Evolutionary conservation across 768 basidiomycete genomes (phyloP).

Genomic region (Amanita pseudoporphyria): DNA sequence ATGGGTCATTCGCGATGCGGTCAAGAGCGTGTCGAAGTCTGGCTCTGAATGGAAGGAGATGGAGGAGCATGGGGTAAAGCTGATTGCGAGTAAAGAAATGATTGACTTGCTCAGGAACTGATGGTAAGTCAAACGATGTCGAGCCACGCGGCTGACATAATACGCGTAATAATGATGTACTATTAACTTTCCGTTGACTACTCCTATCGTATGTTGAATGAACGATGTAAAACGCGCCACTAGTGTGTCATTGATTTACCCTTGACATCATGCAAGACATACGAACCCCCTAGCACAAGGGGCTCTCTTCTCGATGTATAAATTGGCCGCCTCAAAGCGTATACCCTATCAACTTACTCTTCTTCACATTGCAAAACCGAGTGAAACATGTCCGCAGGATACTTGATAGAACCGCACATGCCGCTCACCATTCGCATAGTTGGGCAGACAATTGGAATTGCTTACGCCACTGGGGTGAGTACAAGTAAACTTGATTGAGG

Average conservation of each 20-base stretch:
- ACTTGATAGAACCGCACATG: not conserved
- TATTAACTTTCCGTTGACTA: no score
- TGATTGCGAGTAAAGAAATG: constrained; percentile 16
- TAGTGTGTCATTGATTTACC: no score
- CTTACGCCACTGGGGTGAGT: not conserved
- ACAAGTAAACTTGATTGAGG: not conserved
- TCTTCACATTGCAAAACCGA: not conserved
- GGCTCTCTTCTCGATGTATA: no score
- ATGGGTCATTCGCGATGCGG: constrained; percentile 40
- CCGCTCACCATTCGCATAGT: not conserved
- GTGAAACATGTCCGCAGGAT: not conserved
- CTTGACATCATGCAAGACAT: no score
- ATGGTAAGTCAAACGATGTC: no score
- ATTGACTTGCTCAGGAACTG: constrained; percentile 8
- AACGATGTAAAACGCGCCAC: no score
- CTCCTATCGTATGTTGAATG: no score
- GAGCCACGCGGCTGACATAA: not conserved
- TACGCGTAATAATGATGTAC: no score
- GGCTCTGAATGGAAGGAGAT: constrained; percentile 7
- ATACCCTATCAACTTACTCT: no score
- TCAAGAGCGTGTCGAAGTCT: constrained; percentile 30
- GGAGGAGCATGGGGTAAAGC: constrained; percentile 15
- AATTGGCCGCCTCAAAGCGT: no score
- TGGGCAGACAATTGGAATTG: not conserved
- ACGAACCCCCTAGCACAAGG: not conserved